Evolutionary conservation across 2,329 filamentous ascomycete species (phyloP).

Genomic region (Thielaviopsis populi): DNA sequence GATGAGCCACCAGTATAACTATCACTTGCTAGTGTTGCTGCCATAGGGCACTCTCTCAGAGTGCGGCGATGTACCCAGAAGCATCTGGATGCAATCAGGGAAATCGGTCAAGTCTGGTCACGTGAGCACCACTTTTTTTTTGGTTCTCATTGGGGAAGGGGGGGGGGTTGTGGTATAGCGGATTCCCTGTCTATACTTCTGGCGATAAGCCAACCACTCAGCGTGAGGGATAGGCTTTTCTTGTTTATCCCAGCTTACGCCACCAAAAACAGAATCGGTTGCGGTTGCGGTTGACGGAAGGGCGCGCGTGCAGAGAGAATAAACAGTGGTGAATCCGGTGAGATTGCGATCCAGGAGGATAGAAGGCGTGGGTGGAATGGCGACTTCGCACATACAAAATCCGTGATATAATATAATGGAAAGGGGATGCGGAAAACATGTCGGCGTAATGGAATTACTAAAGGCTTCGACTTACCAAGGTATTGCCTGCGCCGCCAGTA

Average conservation of each 20-base stretch:
- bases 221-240: background rate
- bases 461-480: constrained; percentile 21
- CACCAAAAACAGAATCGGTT: background rate
- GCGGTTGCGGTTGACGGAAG: background rate
- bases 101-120: background rate
- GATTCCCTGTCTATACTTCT: background rate
- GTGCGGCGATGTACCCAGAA: too few species aligned
- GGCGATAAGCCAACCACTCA: constrained; percentile 1
- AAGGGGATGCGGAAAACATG: too few species aligned
- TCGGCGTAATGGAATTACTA: background rate
- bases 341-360: background rate
- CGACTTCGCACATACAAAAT: background rate
- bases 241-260: background rate
- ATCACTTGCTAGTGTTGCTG: background rate
- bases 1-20: background rate
- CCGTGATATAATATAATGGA: background rate
- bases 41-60: background rate
- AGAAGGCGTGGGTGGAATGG: background rate
- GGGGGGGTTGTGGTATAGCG: background rate
- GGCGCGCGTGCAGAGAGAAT: background rate
- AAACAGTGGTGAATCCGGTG: background rate
- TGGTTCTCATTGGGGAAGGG: background rate
- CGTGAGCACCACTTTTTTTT: background rate
- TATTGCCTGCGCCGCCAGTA: constrained; percentile 21
- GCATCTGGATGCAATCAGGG: too few species aligned